Base-by-base conservation (phyloP, 495 filamentous ascomycete species). In the Penicillium lividum region DNA sequence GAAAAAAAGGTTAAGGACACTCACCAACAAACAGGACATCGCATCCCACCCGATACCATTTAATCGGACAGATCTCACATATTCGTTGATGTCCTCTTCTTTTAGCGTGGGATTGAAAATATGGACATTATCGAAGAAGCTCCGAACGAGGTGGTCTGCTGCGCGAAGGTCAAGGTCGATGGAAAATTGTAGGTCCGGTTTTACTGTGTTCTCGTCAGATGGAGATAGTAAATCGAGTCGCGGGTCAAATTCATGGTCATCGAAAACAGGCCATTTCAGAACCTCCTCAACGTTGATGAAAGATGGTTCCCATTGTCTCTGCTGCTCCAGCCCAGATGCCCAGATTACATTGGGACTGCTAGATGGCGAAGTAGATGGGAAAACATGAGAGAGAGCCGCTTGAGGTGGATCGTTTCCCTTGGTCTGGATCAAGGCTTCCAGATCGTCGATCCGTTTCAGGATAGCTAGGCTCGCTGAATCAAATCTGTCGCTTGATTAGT, bases 221-320 rank as follows among this genome's bases (percentile, higher is more conserved):
- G 27, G 61, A 63, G 33, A 44, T 29, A 57, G 46, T 16, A 46
- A 36, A 34, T 27, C 16, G 27, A 54, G 11, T 25, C 29, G 28
- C 28, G n/a, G 45, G 31, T 48, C 15, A 15, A 51, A 51, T 0
- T 38, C 13, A 10, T 30, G 36, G 7, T 56, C 28, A 25, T 60
- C 58, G 15, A 60, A 60, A 0, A 60, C 58, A 27, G 58, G 53
- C 58, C 58, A 56, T 47, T 56, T 31, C 36, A 56, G 38, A 16
- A 54, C 46, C 9, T 29, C 46, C 16, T 60, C 58, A 16, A 52
- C 28, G 36, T 50, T 56, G 25, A 55, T 49, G 7, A 56, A 51
- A 16, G 16, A 38, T 4, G 31, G 47, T 18, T 60, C 45, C 53
- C 34, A 38, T 28, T 51, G 46, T 40, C 18, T 38, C 18, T 30